Evolutionary conservation across 2,329 filamentous ascomycete genomes (phyloP), one percentile per base, ranked within the genome.

Genomic region (Fusarium sp.): DNA sequence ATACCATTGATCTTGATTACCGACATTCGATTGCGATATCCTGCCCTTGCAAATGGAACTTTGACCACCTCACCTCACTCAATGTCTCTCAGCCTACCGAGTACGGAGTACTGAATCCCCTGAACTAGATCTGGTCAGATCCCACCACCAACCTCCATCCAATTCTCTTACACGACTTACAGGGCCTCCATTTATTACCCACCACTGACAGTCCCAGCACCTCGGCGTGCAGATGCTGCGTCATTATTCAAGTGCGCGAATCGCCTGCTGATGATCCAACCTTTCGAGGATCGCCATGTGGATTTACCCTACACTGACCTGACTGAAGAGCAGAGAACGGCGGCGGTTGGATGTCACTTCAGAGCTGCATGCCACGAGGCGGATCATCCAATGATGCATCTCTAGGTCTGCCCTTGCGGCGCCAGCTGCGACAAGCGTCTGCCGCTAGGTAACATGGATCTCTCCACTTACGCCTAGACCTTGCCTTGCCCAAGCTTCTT

Each of bases 361-460:
- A 54, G 19, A 73, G 63, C 64, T 63, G 63, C 70, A 65, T 65
- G 57, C 74, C 74, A 77, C 70, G 71, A 74, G 74, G 73, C 74
- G 71, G 65, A 61, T 15, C 64, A 72, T 76, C 74, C 66, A 69
- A 54, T 52, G 51, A 64, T 72, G 74, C 73, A 74, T 63, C 73
- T 69, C 63, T 77, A 77, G 73, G 64, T 63, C 41, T 65, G 60
- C 73, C 73, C 73, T 76, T 75, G 70, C 73, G 57, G 73, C 69
- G 67, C 73, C 70, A 71, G 62, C 59, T 63, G 57, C 62, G 35
- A 71, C 69, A 71, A 71, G 68, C 68, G 69, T 71, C 62, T 63
- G 42, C 33, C 52, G 46, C 63, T 64, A n/a, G n/a, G n/a, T n/a
- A 66, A 66, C 70, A 73, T 49, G 66, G 41, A n/a, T 59, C 54